Conservation (phyloP, 1,139 yeast genomes). For the Schizosaccharomyces versatilis region DNA sequence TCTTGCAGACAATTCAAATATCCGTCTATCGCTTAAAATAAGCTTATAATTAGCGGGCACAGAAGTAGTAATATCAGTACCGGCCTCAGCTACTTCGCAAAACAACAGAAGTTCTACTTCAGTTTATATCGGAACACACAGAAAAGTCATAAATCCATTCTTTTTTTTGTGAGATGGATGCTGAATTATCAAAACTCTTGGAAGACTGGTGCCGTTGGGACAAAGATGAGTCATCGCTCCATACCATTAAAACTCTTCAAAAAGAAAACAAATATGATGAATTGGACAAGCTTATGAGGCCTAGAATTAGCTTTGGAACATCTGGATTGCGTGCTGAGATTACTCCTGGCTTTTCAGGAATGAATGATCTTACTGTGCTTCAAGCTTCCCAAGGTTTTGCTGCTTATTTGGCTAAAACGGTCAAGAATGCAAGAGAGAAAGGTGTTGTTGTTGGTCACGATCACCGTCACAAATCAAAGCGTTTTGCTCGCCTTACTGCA, state of each 20-base stretch:
- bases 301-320: conserved; percentile 66
- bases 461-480: conserved; percentile 58
- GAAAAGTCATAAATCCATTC: no score
- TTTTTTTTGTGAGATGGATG: no score
- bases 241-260: conserved; percentile 26
- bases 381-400: conserved; percentile 90
- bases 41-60: no score
- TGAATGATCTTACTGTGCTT: conserved; percentile 73
- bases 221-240: no score
- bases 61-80: no score
- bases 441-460: conserved; percentile 74
- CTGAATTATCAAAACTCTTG: no score
- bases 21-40: no score
- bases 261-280: conserved; percentile 23
- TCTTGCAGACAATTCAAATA: no score
- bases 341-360: conserved; percentile 75
- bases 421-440: conserved; percentile 19
- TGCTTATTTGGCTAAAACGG: conserved; percentile 24
- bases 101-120: no score
- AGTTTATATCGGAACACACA: no score
- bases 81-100: no score
- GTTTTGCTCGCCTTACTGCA: conserved; percentile 63
- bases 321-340: conserved; percentile 73
- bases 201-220: no score
- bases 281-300: conserved; percentile 28